Evolutionary conservation across 108 stramenopile species (phyloP).

Genomic region (Skeletonema grethae): DNA sequence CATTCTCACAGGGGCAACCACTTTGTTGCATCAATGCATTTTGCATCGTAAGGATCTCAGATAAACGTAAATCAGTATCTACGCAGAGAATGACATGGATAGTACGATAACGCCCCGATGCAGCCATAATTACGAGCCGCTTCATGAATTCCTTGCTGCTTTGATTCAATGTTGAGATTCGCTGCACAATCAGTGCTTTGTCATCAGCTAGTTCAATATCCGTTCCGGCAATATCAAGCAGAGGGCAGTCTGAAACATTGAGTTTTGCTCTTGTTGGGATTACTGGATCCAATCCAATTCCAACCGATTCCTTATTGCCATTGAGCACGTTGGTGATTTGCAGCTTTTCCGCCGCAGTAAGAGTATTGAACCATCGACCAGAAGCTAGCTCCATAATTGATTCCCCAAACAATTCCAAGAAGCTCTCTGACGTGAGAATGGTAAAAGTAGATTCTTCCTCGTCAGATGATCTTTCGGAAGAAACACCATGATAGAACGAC

Average conservation of each 20-base stretch:
- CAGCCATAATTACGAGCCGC: slow-evolving; percentile 43
- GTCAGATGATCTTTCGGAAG: neutral
- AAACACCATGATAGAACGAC: neutral
- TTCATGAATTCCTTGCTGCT: slow-evolving; percentile 28
- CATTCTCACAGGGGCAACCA: slow-evolving; percentile 30
- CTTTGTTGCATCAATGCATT: slow-evolving; percentile 53
- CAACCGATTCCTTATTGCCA: neutral
- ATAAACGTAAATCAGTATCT: slow-evolving; percentile 41
- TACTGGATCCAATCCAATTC: slow-evolving; percentile 2
- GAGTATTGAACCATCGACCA: slow-evolving; percentile 44
- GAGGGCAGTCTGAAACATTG: slow-evolving; percentile 51
- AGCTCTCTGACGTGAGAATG: slow-evolving; percentile 67
- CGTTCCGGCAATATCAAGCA: slow-evolving; percentile 57
- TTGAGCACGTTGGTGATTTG: slow-evolving; percentile 1
- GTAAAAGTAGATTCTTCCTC: slow-evolving; percentile 14
- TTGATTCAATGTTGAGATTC: slow-evolving; percentile 41
- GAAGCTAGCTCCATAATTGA: slow-evolving; percentile 50
- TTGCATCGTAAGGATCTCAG: slow-evolving; percentile 50
- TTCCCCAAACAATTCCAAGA: slow-evolving; percentile 64
- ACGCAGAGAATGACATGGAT: slow-evolving; percentile 58
- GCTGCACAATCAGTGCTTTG: slow-evolving; percentile 52
- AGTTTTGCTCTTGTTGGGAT: slow-evolving; percentile 16
- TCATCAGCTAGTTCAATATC: slow-evolving; percentile 63
- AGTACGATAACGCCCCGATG: slow-evolving; percentile 51
- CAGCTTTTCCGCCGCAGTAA: neutral